Conservation (phyloP, 139 green algal species). For the Chlorella sp. region DNA sequence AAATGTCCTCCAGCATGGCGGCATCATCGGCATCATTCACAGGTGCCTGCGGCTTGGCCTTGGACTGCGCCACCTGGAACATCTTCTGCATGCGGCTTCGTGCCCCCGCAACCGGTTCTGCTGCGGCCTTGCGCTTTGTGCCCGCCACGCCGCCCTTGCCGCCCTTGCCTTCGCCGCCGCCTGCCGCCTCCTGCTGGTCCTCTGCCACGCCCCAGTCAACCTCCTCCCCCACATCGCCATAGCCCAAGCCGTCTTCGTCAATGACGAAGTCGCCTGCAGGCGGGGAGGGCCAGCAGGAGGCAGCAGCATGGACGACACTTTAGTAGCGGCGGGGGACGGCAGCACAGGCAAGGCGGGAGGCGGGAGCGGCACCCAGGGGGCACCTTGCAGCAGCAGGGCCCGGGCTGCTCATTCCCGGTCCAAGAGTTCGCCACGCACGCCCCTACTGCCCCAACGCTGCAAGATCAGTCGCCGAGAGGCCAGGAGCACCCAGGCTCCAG, state of each 20-base stretch:
- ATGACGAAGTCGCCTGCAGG: slow-evolving; percentile 80
- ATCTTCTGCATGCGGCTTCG: slow-evolving; percentile 64
- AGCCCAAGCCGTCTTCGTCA: slow-evolving; percentile 82
- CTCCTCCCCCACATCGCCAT: slow-evolving; percentile 92
- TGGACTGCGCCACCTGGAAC: slow-evolving; percentile 58
- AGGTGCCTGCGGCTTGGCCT: slow-evolving; percentile 22
- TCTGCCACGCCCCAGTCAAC: slow-evolving; percentile 75
- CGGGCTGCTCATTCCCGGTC: not conserved
- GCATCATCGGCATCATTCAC: slow-evolving; percentile 62
- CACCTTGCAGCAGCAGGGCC: not conserved
- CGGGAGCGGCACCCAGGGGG: not conserved
- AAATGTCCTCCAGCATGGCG: slow-evolving; percentile 83
- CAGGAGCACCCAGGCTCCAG: too few relatives aligned
- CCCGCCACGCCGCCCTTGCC: slow-evolving; percentile 30
- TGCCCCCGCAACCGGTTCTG: slow-evolving; percentile 37
- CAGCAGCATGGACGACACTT: not conserved
- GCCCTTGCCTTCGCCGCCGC: not conserved
- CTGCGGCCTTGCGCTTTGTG: slow-evolving; percentile 38
- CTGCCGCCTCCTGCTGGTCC: slow-evolving; percentile 31
- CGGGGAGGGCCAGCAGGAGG: not conserved
- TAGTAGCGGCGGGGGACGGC: too few relatives aligned
- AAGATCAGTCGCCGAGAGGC: too few relatives aligned
- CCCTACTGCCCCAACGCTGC: too few relatives aligned
- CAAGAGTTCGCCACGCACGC: not conserved
- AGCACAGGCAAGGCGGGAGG: not conserved